Evolutionary conservation across 495 filamentous ascomycete genomes (phyloP).

Genomic region (Hypoxylon lienhwacheense): DNA sequence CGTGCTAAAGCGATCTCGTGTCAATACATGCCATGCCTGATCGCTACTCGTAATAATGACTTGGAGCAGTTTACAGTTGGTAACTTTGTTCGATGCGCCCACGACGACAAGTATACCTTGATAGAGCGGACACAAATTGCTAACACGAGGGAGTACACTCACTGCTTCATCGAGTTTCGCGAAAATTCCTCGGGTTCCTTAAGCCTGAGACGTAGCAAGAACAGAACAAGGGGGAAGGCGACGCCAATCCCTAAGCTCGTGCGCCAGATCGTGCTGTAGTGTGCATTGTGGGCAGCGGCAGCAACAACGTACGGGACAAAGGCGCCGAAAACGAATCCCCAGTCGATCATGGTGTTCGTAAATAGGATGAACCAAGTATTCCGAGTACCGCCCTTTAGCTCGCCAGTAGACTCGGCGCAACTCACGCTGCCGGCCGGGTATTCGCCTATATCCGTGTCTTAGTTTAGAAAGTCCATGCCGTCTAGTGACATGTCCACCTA

Average conservation of each 20-base stretch:
- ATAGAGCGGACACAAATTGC: too few species aligned
- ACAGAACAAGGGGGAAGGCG: conserved; percentile 72
- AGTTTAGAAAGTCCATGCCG: conserved; percentile 58
- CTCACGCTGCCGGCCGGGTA: conserved; percentile 89
- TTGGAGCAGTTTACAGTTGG: too few species aligned
- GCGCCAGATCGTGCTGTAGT: conserved; percentile 74
- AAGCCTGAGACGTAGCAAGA: conserved; percentile 74
- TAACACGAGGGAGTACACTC: conserved; percentile 2
- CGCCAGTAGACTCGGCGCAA: conserved; percentile 79
- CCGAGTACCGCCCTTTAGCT: conserved; percentile 74
- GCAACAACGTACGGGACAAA: conserved; percentile 73
- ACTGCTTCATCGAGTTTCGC: conserved; percentile 51
- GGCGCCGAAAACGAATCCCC: conserved; percentile 73
- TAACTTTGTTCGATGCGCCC: background rate
- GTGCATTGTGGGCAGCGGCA: conserved; percentile 66
- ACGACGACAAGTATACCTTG: too few species aligned
- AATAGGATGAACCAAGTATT: conserved; percentile 93
- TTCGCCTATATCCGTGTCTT: conserved; percentile 67
- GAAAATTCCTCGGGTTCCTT: conserved; percentile 84
- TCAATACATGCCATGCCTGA: conserved; percentile 3
- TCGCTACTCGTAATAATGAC: background rate
- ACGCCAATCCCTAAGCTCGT: conserved; percentile 76
- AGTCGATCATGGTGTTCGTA: conserved; percentile 87
- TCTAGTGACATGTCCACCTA: conserved; percentile 70
- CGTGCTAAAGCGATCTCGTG: conserved; percentile 25